Evolutionary conservation across 202 grass and related monocot genomes (phyloP).

Genomic region (Zoysia matrella): DNA sequence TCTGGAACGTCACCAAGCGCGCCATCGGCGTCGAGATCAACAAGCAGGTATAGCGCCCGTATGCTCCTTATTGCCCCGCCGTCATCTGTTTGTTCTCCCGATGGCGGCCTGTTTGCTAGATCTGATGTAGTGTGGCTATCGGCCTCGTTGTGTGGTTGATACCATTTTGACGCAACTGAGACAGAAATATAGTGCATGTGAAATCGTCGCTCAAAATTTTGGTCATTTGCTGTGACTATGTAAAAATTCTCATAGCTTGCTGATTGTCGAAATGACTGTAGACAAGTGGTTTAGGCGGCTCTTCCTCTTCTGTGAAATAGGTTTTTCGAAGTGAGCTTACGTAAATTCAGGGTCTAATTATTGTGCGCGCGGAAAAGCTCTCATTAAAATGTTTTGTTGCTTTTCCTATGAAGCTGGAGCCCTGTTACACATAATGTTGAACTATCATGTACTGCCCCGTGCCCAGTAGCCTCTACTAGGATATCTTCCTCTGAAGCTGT

Average conservation of each 20-base stretch:
- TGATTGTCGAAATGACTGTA: background rate
- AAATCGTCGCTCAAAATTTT: background rate
- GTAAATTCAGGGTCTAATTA: background rate
- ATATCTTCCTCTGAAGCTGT: background rate
- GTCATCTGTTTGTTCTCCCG: background rate
- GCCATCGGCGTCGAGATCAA: conserved; percentile 56
- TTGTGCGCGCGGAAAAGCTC: background rate
- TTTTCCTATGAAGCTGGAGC: no score
- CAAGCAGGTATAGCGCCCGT: conserved; percentile 68
- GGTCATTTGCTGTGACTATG: background rate
- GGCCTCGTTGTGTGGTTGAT: background rate
- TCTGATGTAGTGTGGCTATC: background rate
- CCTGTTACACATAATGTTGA: no score
- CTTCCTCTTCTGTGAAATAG: no score
- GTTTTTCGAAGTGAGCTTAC: background rate
- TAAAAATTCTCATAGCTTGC: background rate
- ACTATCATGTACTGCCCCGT: no score
- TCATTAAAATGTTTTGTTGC: no score
- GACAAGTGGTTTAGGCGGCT: no score
- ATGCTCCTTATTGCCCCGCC: no score
- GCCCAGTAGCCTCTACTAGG: no score
- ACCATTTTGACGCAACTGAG: background rate
- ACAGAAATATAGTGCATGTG: background rate
- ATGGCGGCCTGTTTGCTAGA: background rate
- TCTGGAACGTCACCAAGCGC: no score